Conservation (phyloP, 2,329 filamentous ascomycete genomes). For the Apiospora kogelbergensis region DNA sequence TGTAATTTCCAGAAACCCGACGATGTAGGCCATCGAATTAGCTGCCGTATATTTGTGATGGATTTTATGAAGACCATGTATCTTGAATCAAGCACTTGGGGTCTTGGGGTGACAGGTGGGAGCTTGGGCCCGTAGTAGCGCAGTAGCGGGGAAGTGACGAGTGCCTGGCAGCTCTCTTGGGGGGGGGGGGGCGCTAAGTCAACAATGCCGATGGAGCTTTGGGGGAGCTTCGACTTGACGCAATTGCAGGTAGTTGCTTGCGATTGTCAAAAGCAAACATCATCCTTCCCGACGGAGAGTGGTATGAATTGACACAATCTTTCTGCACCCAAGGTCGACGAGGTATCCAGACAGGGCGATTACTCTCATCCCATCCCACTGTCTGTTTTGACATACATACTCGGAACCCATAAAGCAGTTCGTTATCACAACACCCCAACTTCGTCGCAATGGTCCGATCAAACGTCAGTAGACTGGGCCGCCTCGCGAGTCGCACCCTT, state of each 20-base stretch:
- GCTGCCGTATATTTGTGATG: no score
- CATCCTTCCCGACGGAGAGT: not conserved
- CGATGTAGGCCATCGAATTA: not conserved
- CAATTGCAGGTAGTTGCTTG: no score
- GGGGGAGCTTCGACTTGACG: not conserved
- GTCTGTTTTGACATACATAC: not conserved
- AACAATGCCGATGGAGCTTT: not conserved
- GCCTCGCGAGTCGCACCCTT: constrained; percentile 35
- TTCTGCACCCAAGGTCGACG: not conserved
- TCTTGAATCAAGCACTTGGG: not conserved
- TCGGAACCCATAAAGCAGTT: not conserved
- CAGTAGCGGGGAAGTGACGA: not conserved
- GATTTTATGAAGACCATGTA: no score
- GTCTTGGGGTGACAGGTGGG: not conserved
- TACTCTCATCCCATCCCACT: not conserved
- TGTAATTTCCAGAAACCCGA: not conserved
- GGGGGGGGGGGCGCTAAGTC: not conserved
- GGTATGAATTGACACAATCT: not conserved
- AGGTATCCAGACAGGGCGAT: not conserved
- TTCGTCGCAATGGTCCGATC: constrained; percentile 31
- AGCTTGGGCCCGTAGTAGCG: not conserved
- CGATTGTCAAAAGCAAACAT: not conserved
- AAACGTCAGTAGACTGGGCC: constrained; percentile 37
- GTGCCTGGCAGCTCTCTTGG: not conserved
- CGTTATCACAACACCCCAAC: not conserved